phyloP scores from a whole-genome alignment of 768 basidiomycete genomes.

The Coprinellus micaceus region DNA sequence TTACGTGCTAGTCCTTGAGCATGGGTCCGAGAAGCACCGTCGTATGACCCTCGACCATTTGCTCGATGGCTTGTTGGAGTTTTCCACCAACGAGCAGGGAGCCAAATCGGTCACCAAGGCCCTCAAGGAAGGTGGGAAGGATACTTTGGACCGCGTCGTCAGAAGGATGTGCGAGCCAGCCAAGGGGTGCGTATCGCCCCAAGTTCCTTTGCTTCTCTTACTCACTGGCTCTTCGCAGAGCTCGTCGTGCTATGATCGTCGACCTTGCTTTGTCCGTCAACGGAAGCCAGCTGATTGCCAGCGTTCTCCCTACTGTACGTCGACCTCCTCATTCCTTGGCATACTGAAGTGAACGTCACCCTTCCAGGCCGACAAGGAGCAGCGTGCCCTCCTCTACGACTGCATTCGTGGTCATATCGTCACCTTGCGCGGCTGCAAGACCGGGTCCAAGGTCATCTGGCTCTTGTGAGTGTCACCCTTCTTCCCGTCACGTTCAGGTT shows the following conservation, averaged over 20 bases:
- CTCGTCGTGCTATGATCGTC: constrained; percentile 81
- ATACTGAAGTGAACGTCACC: constrained; percentile 9
- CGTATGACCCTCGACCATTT: constrained; percentile 77
- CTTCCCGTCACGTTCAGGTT: not conserved
- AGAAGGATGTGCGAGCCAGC: constrained; percentile 84
- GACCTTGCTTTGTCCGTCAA: constrained; percentile 81
- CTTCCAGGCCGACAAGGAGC: constrained; percentile 77
- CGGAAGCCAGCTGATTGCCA: constrained; percentile 83
- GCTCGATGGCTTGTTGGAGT: constrained; percentile 71
- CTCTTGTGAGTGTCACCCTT: constrained; percentile 51
- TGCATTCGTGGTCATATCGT: constrained; percentile 87
- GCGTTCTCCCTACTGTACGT: constrained; percentile 70
- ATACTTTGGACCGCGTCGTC: constrained; percentile 69
- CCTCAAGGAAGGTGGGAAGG: constrained; percentile 78
- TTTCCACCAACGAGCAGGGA: constrained; percentile 81
- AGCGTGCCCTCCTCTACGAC: constrained; percentile 76
- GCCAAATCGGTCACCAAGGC: constrained; percentile 84
- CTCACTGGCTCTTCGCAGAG: constrained; percentile 19
- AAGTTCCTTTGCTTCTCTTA: not conserved
- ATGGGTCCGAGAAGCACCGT: constrained; percentile 73
- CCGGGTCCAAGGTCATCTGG: constrained; percentile 90
- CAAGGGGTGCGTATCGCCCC: constrained; percentile 51
- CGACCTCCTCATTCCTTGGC: not conserved
- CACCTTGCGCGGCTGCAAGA: constrained; percentile 86
- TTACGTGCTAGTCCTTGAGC: constrained; percentile 63